Evolutionary conservation across 208 protist species (phyloP), one percentile per base, ranked within the genome.

Genomic region (Crithidia expoeki): DNA sequence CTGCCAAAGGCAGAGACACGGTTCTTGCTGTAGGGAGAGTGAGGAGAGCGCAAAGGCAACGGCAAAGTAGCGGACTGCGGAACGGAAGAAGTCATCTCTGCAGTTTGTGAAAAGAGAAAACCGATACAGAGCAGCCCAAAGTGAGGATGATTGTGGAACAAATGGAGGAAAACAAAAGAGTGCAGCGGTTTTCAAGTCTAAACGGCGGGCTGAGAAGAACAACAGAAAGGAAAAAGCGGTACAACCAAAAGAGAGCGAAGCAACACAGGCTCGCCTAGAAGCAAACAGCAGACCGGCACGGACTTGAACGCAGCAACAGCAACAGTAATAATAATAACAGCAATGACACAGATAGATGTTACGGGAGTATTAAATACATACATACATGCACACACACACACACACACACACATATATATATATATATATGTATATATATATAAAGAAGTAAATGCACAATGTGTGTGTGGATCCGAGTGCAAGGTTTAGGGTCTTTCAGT

Each of bases 11-110:
- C 36, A 14, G 64, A 63, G 38, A 30, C 11, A 10, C 40, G 44
- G 46, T n/a, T 64, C 27, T 68, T 62, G 47, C 5, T 52, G 72
- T 62, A 62, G 1, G 72, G 72, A 2, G 57, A 66, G 11, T 60
- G 61, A 1, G 72, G 57, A 19, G 46, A 61, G 63, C 67, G 72
- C 32, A 64, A 36, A 17, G 49, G 65, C n/a, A 46, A 50, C 44
- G 65, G 58, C 40, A 40, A 23, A 9, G 16, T n/a, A 2, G 34
- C 55, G 12, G 58, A 64, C 9, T 34, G 47, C 28, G 67, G 50
- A n/a, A 63, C 57, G 0, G 47, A 50, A 0, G 74, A 67, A 23
- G 68, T 47, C 25, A 42, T 47, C 17, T 21, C 14, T 19, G 44
- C 6, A 50, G 10, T 16, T 16, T 42, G 12, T 16, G 36, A 42